phyloP scores from a whole-genome alignment of 495 filamentous ascomycete species.

The Daldinia decipiens region DNA sequence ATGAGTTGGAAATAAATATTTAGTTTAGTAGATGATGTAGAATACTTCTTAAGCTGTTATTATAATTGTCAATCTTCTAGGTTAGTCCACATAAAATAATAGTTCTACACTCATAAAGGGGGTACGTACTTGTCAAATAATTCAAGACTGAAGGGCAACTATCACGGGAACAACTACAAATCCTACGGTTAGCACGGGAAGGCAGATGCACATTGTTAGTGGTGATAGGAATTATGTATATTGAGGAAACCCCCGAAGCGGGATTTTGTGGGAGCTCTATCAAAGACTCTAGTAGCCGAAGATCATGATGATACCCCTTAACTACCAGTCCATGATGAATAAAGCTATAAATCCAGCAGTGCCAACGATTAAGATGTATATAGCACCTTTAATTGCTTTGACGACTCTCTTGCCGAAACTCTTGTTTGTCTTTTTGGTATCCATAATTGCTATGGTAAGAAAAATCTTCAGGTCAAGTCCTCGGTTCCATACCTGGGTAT shows the following conservation, averaged over 20 bases:
- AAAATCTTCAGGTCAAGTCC: neutral
- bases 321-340: neutral
- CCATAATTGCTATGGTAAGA: constrained; percentile 1
- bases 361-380: neutral
- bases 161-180: neutral
- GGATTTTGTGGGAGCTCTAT: neutral
- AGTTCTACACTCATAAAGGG: neutral
- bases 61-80: too few relatives aligned
- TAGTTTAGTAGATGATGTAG: too few relatives aligned
- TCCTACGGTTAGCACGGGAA: neutral
- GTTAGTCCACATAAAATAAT: neutral
- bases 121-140: neutral
- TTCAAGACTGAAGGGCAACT: neutral
- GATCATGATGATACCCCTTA: neutral
- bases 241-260: neutral
- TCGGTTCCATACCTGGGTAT: neutral
- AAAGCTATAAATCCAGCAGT: neutral
- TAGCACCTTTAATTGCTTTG: neutral
- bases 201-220: neutral
- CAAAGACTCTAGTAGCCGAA: neutral
- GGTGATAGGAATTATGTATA: constrained; percentile 6
- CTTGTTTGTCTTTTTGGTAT: neutral
- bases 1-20: too few relatives aligned
- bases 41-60: too few relatives aligned
- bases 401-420: neutral